Conservation (phyloP, 768 basidiomycete species). For the Suillus fuscotomentosus region DNA sequence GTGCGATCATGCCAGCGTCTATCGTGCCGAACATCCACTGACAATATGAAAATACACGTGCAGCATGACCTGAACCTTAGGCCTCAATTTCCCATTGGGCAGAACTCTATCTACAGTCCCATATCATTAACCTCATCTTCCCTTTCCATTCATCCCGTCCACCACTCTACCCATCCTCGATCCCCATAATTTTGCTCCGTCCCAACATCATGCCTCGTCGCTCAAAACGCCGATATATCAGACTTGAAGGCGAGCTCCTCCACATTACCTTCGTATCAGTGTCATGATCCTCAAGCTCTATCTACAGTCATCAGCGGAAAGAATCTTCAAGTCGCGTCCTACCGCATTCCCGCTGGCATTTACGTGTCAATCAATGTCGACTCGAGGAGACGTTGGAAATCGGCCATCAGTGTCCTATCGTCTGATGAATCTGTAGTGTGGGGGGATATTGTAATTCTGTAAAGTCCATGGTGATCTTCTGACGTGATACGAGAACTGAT, state of each 20-base stretch:
- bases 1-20: neutral
- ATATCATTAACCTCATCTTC: too few relatives aligned
- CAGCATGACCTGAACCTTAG: too few relatives aligned
- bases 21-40: neutral
- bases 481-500: neutral
- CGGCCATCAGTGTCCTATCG: neutral
- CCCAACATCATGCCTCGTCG: too few relatives aligned
- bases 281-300: too few relatives aligned
- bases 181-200: too few relatives aligned
- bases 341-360: neutral
- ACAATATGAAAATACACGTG: too few relatives aligned
- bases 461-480: neutral
- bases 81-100: neutral
- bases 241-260: neutral
- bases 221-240: too few relatives aligned
- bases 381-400: neutral
- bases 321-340: neutral
- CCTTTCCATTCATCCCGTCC: too few relatives aligned
- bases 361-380: neutral
- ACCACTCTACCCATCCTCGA: too few relatives aligned
- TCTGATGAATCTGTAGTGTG: neutral
- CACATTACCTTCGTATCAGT: neutral
- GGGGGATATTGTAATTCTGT: neutral
- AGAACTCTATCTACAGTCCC: neutral
- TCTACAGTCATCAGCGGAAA: neutral